These are phyloP conservation scores for Eucalyptus lansdowneana DNA, from an alignment of 345 rosid species.

Conservation along the genomic window DNA sequence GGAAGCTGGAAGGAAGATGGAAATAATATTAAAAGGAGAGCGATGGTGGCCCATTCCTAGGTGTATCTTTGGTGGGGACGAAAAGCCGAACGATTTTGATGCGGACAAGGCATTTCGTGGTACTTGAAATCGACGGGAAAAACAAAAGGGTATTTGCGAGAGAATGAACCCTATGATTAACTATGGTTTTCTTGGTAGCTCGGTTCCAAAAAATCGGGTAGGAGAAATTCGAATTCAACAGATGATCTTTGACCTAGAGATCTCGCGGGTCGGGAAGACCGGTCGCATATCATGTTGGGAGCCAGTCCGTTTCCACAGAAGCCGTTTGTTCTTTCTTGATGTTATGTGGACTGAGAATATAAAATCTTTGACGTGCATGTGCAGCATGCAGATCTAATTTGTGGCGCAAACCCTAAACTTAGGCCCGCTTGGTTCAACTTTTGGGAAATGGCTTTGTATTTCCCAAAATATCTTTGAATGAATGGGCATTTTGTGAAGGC, in stretches of 20 bases:
- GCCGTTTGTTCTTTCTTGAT: not conserved
- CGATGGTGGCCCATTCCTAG: not conserved
- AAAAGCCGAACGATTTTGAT: not conserved
- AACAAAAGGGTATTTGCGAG: not conserved
- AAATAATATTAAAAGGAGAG: not conserved
- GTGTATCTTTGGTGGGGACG: not conserved
- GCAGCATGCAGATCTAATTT: not conserved
- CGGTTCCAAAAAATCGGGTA: not conserved
- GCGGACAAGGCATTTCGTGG: not conserved
- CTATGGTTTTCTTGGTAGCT: not conserved
- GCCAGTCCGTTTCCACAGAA: not conserved
- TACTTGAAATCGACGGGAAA: not conserved
- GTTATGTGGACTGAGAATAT: not conserved
- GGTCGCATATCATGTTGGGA: not conserved
- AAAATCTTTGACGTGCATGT: not conserved
- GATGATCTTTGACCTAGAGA: conserved; percentile 51
- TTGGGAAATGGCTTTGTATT: too few species aligned
- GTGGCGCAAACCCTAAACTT: not conserved
- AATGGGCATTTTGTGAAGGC: too few species aligned
- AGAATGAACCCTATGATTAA: not conserved
- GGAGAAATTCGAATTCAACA: conserved; percentile 8
- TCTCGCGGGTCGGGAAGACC: conserved; percentile 16
- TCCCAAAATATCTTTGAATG: too few species aligned
- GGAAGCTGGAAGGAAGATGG: not conserved
- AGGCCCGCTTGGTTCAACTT: too few species aligned